These are phyloP conservation scores for Colletotrichum chlorophyti DNA, from an alignment of 2,329 filamentous ascomycete genomes.

Conservation along the genomic window DNA sequence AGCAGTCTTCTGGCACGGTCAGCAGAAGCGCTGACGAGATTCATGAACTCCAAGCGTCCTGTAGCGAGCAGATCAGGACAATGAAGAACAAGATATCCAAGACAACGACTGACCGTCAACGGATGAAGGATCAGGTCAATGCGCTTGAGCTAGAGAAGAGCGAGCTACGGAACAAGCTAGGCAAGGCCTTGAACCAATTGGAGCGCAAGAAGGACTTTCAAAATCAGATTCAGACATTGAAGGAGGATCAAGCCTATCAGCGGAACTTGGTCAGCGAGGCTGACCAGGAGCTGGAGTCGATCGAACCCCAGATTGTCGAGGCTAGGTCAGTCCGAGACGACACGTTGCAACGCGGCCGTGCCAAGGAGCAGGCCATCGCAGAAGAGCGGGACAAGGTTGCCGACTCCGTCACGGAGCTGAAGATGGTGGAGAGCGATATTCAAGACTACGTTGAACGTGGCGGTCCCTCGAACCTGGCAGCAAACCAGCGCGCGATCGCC, in stretches of 20 bases:
- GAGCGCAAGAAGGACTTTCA: constrained; percentile 80
- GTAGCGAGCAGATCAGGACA: constrained; percentile 71
- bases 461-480: constrained; percentile 73
- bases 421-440: constrained; percentile 78
- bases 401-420: constrained; percentile 79
- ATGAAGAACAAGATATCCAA: constrained; percentile 71
- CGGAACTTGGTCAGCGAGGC: constrained; percentile 72
- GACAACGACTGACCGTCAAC: constrained; percentile 74
- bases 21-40: constrained; percentile 83
- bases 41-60: constrained; percentile 73
- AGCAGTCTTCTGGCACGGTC: constrained; percentile 73
- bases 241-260: constrained; percentile 71
- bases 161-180: constrained; percentile 77
- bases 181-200: constrained; percentile 73
- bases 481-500: constrained; percentile 73
- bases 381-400: constrained; percentile 75
- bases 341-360: constrained; percentile 72
- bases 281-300: constrained; percentile 75
- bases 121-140: constrained; percentile 71
- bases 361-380: constrained; percentile 75
- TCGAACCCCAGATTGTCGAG: constrained; percentile 78
- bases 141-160: constrained; percentile 78
- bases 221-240: constrained; percentile 76
- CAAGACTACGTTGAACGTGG: constrained; percentile 78
- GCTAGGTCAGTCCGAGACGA: constrained; percentile 81